Percentiles rank a stretch among this genome's conserved stretches.
Conservation (phyloP, 768 basidiomycete genomes). For the Psilocybe tampanensis region DNA sequence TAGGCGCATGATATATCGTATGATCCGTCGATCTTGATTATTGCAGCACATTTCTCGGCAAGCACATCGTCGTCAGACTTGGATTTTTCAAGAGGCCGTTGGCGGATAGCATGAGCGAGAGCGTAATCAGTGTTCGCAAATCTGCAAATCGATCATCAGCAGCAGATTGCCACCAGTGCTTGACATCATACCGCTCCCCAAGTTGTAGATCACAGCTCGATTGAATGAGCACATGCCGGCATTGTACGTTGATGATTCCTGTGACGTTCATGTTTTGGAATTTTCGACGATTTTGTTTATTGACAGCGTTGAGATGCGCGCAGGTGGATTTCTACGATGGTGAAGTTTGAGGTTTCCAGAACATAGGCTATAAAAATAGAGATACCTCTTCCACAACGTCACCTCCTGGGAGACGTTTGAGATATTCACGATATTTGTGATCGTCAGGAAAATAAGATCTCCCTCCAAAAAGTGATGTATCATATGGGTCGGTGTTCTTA, state of each 20-base stretch:
- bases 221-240: slow-evolving; percentile 25
- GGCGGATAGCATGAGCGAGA: slow-evolving; percentile 13
- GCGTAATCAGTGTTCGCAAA: slow-evolving; percentile 24
- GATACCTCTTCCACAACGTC: background rate
- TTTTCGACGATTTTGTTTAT: slow-evolving; percentile 27
- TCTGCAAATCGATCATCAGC: slow-evolving; percentile 7
- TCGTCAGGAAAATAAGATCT: slow-evolving; percentile 21
- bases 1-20: slow-evolving; percentile 31
- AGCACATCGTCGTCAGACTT: background rate
- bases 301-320: slow-evolving; percentile 23
- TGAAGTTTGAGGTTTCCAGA: too few species aligned
- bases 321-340: slow-evolving; percentile 25
- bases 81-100: background rate
- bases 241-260: slow-evolving; percentile 27
- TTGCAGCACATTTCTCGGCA: background rate
- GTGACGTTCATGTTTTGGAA: slow-evolving; percentile 29
- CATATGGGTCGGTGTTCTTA: slow-evolving; percentile 23
- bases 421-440: slow-evolving; percentile 10
- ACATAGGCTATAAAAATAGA: background rate
- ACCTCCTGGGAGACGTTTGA: background rate
- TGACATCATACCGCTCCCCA: slow-evolving; percentile 28
- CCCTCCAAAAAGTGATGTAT: slow-evolving; percentile 22
- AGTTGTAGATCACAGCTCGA: slow-evolving; percentile 29
- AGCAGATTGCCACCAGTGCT: too few species aligned
- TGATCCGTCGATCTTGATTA: slow-evolving; percentile 7